Base-by-base conservation (phyloP, 495 filamentous ascomycete species). In the Aspergillus heteromorphus region DNA sequence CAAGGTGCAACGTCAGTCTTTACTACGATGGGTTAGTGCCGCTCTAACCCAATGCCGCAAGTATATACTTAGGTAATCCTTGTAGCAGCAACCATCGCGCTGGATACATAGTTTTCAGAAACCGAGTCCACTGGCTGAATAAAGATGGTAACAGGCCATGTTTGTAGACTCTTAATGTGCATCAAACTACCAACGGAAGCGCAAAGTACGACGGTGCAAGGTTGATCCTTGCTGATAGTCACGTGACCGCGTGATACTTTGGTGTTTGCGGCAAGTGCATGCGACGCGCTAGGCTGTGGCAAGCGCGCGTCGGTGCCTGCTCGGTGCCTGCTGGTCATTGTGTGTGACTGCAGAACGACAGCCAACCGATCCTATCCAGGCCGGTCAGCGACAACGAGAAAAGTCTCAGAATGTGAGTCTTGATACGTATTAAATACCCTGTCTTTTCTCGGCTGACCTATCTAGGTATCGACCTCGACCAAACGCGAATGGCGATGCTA, bases 401-500 rank as follows among this genome's bases (percentile, higher is more conserved):
- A 2, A 5, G 8, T 23, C 13, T 10, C 21, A 29, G 14, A 48
- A 69, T 67, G 63, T 69, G 56, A 55, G 57, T 25, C 16, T 14
- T 40, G 13, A 4, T 38, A 40, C 1, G 9, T 6, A 6, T 17
- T 6, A 18, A 45, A 19, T 3, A 13, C 13, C 5, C 23, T 25
- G 17, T 23, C 3, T 38, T 4, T 38, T 38, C n/a, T 25, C 23
- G 11, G 27, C 48, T 51, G 45, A 57, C 29, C 10, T 38, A 16
- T 27, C 9, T 17, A 79, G 77, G 79, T 77, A 80, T 69, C 74
- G 71, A 55, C 65, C 68, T 38, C 72, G 70, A 43, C 59, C 65
- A 25, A 52, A 53, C 17, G 55, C 63, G 27, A 56, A 55, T 21
- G 63, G 67, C 30, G 62, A 60, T 43, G 66, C 65, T 53, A 68